A percentile compares a stretch with the other conserved stretches of the same genome.
phyloP scores from a whole-genome alignment of 1,139 yeast species.

The Saccharomycopsis crataegensis region DNA sequence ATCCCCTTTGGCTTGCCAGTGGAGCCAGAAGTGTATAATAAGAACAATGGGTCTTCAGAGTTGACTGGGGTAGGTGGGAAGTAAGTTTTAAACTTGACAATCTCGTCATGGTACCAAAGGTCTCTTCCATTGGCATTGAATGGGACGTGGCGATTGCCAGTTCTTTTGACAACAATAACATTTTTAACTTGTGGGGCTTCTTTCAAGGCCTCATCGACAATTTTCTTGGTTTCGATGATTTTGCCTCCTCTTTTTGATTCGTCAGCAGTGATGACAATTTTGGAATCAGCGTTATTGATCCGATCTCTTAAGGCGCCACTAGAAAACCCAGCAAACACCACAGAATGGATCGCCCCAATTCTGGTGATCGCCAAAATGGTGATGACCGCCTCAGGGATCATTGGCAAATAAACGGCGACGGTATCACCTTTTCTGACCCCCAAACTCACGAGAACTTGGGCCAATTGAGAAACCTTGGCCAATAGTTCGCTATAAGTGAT shows the following conservation, averaged over 20 bases:
- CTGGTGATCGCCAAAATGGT: slow-evolving; percentile 93
- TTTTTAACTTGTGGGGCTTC: slow-evolving; percentile 74
- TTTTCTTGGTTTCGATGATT: slow-evolving; percentile 81
- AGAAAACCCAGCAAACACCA: slow-evolving; percentile 94
- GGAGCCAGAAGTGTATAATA: slow-evolving; percentile 93
- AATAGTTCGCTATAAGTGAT: slow-evolving; percentile 83
- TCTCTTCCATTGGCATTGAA: slow-evolving; percentile 72
- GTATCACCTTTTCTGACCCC: slow-evolving; percentile 92
- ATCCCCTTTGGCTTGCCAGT: slow-evolving; percentile 99
- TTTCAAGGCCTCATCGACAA: slow-evolving; percentile 87
- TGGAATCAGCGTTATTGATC: slow-evolving; percentile 79
- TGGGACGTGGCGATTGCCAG: slow-evolving; percentile 59
- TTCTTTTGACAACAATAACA: slow-evolving; percentile 81
- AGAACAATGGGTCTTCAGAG: slow-evolving; percentile 88
- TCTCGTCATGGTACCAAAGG: slow-evolving; percentile 88
- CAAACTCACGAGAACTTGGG: slow-evolving; percentile 78
- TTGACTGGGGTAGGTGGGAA: slow-evolving; percentile 81
- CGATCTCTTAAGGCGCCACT: slow-evolving; percentile 91
- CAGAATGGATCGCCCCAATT: slow-evolving; percentile 94
- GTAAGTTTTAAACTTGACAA: slow-evolving; percentile 74
- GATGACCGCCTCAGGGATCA: slow-evolving; percentile 92
- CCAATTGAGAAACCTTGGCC: slow-evolving; percentile 80
- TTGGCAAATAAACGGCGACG: slow-evolving; percentile 93
- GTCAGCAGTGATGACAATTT: slow-evolving; percentile 89
- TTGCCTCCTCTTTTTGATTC: slow-evolving; percentile 97